phyloP scores from a whole-genome alignment of 2,329 filamentous ascomycete genomes.

The Trichoderma aggressivum region DNA sequence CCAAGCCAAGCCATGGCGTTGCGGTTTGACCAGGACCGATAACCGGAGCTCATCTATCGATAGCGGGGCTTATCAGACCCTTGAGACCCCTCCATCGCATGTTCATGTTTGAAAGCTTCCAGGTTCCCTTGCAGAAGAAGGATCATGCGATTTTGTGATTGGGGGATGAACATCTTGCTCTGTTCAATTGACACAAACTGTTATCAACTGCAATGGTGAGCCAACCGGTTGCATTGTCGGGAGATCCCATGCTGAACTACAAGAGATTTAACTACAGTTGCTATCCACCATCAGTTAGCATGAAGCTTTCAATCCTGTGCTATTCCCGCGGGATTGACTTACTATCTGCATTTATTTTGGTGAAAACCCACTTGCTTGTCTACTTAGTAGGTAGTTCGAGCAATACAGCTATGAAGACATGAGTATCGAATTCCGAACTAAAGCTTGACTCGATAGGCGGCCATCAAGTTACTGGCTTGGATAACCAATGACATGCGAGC shows the following conservation, averaged over 20 bases:
- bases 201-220: neutral
- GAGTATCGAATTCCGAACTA: neutral
- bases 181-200: neutral
- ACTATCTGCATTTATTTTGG: neutral
- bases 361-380: neutral
- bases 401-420: neutral
- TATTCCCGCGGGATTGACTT: neutral
- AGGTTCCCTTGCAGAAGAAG: neutral
- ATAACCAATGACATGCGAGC: neutral
- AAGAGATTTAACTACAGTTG: neutral
- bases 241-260: neutral
- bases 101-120: neutral
- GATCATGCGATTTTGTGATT: neutral
- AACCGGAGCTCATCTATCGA: slow-evolving; percentile 1
- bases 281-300: neutral
- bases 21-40: neutral
- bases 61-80: neutral
- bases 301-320: neutral
- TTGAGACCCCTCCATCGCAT: neutral
- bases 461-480: neutral
- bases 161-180: neutral
- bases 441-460: neutral
- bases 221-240: neutral
- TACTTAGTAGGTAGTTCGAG: neutral
- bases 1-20: neutral